Conservation (phyloP, 441 rosid species). For the Pelargonium fulgidum region DNA sequence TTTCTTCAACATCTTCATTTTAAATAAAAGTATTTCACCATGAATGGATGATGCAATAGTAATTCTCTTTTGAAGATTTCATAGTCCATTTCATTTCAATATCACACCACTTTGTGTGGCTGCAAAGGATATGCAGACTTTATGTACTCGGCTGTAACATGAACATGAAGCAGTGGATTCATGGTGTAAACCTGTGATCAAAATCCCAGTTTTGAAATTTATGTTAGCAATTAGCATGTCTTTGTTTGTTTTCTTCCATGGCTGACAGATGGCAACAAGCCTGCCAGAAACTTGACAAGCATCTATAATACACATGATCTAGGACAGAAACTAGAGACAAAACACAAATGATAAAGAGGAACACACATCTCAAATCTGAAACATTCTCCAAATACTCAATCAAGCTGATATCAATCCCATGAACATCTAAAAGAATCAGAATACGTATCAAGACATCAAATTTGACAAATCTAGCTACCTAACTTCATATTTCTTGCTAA, state of each 20-base stretch:
- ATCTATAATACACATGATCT: too few relatives aligned
- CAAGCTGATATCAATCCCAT: too few relatives aligned
- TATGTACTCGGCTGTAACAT: conserved; percentile 29
- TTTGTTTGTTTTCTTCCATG: conserved; percentile 36
- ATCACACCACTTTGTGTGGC: conserved; percentile 39
- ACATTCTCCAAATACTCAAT: too few relatives aligned
- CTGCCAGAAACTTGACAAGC: too few relatives aligned
- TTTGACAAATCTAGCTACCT: too few relatives aligned
- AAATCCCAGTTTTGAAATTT: conserved; percentile 37
- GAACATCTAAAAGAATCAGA: too few relatives aligned
- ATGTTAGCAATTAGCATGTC: conserved; percentile 29
- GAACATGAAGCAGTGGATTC: conserved; percentile 44
- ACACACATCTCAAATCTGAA: too few relatives aligned
- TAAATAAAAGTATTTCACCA: background rate
- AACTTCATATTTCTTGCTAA: background rate
- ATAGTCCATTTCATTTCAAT: conserved; percentile 27
- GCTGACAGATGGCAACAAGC: conserved; percentile 42
- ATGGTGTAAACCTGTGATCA: conserved; percentile 28
- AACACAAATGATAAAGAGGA: too few relatives aligned
- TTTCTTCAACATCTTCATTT: background rate
- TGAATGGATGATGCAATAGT: conserved; percentile 5
- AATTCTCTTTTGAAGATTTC: conserved; percentile 31
- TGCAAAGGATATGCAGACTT: conserved; percentile 36
- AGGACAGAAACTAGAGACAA: too few relatives aligned
- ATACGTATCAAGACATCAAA: too few relatives aligned